These are phyloP conservation scores for Tetraselmis chui DNA, from an alignment of 139 green algal genomes.

Conservation along the genomic window DNA sequence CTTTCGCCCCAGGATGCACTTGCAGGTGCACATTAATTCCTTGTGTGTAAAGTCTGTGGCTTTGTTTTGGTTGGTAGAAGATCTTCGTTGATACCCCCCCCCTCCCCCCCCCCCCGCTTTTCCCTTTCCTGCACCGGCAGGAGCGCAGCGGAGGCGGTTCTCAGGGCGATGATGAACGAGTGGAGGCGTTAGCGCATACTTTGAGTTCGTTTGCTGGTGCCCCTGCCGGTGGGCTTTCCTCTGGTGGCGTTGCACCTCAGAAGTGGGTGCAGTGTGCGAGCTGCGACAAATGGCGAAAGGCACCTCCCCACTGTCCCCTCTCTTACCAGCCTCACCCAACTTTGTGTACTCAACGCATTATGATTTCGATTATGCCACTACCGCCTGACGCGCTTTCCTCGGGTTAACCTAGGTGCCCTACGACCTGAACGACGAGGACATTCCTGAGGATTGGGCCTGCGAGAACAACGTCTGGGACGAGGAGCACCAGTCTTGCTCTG, in stretches of 20 bases:
- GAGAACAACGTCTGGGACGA: conserved; percentile 65
- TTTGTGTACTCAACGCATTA: too few relatives aligned
- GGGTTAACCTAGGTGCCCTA: conserved; percentile 50
- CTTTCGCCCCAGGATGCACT: too few relatives aligned
- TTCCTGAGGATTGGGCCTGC: conserved; percentile 71
- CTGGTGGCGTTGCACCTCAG: conserved; percentile 30
- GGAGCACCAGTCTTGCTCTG: conserved; percentile 39
- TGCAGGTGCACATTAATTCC: too few relatives aligned
- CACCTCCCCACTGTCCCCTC: conserved; percentile 11
- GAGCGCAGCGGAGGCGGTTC: not conserved
- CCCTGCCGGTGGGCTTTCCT: not conserved
- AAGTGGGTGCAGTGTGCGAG: conserved; percentile 83
- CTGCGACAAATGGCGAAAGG: conserved; percentile 79
- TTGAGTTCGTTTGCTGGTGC: not conserved
- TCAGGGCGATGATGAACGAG: not conserved
- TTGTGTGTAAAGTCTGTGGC: too few relatives aligned
- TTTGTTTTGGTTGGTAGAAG: too few relatives aligned
- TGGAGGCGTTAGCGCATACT: not conserved
- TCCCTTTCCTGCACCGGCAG: too few relatives aligned
- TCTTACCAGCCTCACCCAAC: too few relatives aligned
- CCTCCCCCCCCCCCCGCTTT: too few relatives aligned
- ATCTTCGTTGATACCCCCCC: too few relatives aligned
- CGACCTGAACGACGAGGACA: conserved; percentile 54
- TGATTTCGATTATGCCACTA: too few relatives aligned
- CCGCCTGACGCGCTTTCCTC: too few relatives aligned